Evolutionary conservation across 345 rosid species (phyloP), one percentile per base, ranked within the genome.

Genomic region (Aegle marmelos): DNA sequence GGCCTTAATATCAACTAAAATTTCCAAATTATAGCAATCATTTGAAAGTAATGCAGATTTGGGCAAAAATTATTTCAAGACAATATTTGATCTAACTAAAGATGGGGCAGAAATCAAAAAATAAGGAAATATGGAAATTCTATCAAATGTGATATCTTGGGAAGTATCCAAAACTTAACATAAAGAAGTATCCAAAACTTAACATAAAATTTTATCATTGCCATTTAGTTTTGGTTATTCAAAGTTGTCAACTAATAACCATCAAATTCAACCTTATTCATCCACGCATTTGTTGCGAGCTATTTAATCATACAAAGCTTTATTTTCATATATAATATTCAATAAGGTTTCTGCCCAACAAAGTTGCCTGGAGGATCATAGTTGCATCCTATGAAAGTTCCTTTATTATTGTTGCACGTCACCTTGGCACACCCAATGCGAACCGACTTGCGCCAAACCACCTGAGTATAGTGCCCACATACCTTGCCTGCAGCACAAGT

Each of bases 391-490:
- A 90, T 80, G 63, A 90, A 85, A 68, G 82, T 85, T 70, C 87
- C 88, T 27, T 19, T 36, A 56, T 93, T 92, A 59, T 33, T 85
- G 60, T 36, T 70, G 85, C 97, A 91, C 54, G 8, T 85, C 33
- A 88, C 88, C 84, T 87, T 90, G 50, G 92, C 94, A 79, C 97
- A 93, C 10, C 97, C 95, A 0, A 93, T 66, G 10, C 82, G 80
- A 70, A 81, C 82, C 2, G 94, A 82, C 70, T 81, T 72, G 31
- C 88, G 82, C 95, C 95, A 91, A 53, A 93, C 95, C 34, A 90
- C 86, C 76, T 92, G 93, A 4, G 97, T 91, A 71, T 92, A 92
- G 73, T 92, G 97, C 22, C 88, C 87, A 79, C 97, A 93, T 59
- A 76, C 78, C 30, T 83, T 45, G 7, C 87, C 87, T 4, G 80